Evolutionary conservation across 2,329 filamentous ascomycete genomes (phyloP).

Genomic region (Nannizziopsis arthrosporioides): DNA sequence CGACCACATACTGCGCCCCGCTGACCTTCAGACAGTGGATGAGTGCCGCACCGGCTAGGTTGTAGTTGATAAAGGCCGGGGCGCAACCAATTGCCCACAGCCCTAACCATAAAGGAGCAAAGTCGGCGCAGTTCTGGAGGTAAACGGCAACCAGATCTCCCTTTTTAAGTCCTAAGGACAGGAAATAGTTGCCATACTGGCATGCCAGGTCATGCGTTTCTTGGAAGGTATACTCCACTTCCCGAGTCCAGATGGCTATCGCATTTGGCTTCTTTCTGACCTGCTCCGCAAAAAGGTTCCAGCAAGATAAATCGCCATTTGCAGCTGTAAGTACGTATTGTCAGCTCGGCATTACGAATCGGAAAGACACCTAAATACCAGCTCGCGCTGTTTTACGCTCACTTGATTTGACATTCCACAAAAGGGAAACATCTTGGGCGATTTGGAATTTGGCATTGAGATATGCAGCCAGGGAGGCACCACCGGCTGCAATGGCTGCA

Average conservation of each 20-base stretch:
- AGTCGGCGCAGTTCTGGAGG: conserved; percentile 56
- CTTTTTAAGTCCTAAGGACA: conserved; percentile 46
- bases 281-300: conserved; percentile 53
- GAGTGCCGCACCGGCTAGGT: conserved; percentile 52
- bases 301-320: conserved; percentile 47
- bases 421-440: conserved; percentile 44
- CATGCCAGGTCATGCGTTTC: conserved; percentile 46
- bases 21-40: conserved; percentile 54
- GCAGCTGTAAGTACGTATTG: conserved; percentile 28
- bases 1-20: conserved; percentile 45
- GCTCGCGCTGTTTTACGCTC: conserved; percentile 39
- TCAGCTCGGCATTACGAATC: background rate
- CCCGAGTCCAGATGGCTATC: conserved; percentile 56
- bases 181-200: conserved; percentile 53
- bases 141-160: conserved; percentile 55
- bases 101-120: conserved; percentile 54
- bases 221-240: conserved; percentile 48
- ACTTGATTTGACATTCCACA: conserved; percentile 16
- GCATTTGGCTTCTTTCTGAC: conserved; percentile 43
- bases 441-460: conserved; percentile 60
- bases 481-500: conserved; percentile 23
- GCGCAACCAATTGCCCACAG: conserved; percentile 55
- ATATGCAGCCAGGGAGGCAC: conserved; percentile 44
- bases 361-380: conserved; percentile 26
- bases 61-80: conserved; percentile 61